These are phyloP conservation scores for Malassezia restricta DNA, from an alignment of 1,284 basidiomycete genomes.

Conservation along the genomic window DNA sequence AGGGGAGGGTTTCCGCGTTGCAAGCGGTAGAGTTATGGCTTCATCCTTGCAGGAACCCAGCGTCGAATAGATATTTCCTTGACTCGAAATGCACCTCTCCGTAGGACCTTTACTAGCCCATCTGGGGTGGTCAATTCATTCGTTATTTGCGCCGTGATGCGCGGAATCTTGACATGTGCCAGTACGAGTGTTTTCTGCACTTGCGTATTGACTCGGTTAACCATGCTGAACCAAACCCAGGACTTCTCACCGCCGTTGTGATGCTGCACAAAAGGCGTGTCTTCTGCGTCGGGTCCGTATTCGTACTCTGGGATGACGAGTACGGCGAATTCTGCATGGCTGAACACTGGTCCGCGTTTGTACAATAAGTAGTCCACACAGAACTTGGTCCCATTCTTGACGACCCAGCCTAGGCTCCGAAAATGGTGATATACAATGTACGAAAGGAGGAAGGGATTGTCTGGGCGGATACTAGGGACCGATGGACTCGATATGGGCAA, in stretches of 20 bases:
- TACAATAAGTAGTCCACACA: conserved; percentile 90
- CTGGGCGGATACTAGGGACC: conserved; percentile 47
- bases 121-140: conserved; percentile 29
- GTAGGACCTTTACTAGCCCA: conserved; percentile 54
- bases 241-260: conserved; percentile 50
- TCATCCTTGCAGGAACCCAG: conserved; percentile 82
- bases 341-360: conserved; percentile 84
- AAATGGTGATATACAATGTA: conserved; percentile 92
- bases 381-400: conserved; percentile 92
- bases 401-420: conserved; percentile 92
- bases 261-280: conserved; percentile 28
- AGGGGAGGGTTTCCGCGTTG: conserved; percentile 8
- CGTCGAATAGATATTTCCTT: conserved; percentile 73
- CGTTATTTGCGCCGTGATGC: conserved; percentile 50
- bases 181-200: conserved; percentile 62
- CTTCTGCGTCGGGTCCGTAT: conserved; percentile 59
- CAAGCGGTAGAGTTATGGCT: conserved; percentile 52
- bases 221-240: conserved; percentile 93
- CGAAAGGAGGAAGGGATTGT: conserved; percentile 83
- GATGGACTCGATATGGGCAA: background rate
- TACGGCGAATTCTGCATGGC: conserved; percentile 90
- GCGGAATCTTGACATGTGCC: conserved; percentile 35
- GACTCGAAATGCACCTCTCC: conserved; percentile 53
- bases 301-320: conserved; percentile 79
- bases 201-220: conserved; percentile 91